Conservation (phyloP, 2,329 filamentous ascomycete genomes). For the Westerdykella ornata region DNA sequence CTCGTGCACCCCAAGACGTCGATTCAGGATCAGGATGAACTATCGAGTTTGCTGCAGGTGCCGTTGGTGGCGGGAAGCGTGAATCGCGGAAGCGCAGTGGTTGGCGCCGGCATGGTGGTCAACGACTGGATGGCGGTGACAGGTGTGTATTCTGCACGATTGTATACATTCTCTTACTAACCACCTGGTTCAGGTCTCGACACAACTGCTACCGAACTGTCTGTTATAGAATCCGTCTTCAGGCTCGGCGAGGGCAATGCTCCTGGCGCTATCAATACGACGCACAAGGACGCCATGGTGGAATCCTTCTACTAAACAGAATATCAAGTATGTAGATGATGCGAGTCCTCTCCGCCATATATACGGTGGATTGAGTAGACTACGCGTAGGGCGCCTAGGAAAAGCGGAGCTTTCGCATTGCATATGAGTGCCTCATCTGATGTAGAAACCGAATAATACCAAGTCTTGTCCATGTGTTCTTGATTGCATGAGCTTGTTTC, state of each 20-base stretch:
- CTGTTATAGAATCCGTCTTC: conserved; percentile 94
- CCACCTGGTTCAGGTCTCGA: conserved; percentile 58
- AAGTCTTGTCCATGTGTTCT: conserved; percentile 3
- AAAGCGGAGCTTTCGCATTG: conserved; percentile 9
- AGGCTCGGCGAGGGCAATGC: conserved; percentile 78
- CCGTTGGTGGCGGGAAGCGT: conserved; percentile 90
- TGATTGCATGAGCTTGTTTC: no score
- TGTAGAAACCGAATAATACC: conserved; percentile 24
- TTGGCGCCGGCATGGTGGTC: conserved; percentile 95
- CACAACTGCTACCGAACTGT: conserved; percentile 94
- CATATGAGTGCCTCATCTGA: conserved; percentile 13
- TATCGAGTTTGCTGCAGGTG: conserved; percentile 87
- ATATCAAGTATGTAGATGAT: conserved; percentile 1
- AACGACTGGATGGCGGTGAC: conserved; percentile 97
- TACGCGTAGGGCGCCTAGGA: conserved; percentile 15
- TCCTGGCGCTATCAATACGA: conserved; percentile 70
- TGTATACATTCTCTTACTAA: conserved; percentile 3
- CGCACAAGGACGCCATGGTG: conserved; percentile 95
- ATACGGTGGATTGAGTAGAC: conserved; percentile 4
- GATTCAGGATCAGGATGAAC: conserved; percentile 96
- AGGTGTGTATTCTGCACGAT: conserved; percentile 17
- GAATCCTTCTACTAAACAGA: conserved; percentile 87
- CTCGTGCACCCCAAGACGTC: conserved; percentile 96
- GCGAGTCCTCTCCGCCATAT: conserved; percentile 3
- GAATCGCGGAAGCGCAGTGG: conserved; percentile 86